Base-by-base conservation (phyloP, 176 grass and related monocot species). In the Zoysia pacifica region DNA sequence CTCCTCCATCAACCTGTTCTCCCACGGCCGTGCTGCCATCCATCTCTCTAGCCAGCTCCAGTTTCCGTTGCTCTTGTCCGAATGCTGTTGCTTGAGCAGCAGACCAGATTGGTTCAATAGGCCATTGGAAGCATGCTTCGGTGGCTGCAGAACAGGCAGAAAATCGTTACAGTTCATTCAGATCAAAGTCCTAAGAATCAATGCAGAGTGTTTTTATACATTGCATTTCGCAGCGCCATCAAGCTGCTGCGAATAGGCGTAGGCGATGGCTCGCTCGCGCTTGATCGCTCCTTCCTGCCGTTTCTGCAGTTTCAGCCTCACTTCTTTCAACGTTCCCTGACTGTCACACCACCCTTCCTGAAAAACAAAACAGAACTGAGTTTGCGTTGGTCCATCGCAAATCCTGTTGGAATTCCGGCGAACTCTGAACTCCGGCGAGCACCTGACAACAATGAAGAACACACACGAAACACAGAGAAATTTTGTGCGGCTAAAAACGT, bases 271-370 rank as follows among this genome's bases (percentile, higher is more conserved):
- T 7, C 96, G 74, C 82, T 95, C 92, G 1, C 96, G 89, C 86
- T 89, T 99, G 48, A 93, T 93, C 8, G 88, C 92, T 13, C 92
- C 96, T n/a, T 93, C 80, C 83, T 95, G 92, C 55, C 93, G 69
- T 86, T 91, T 89, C 76, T 99, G 96, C 37, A 99, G 76, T 71
- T 95, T 99, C 37, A 90, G 72, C 48, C 86, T 93, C 70, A 99
- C 85, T 50, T 93, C 88, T 39, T 99, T 92, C 3, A 99, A 18
- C 13, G 90, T 95, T 15, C 90, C 82, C 50, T 85, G 93, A 48
- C 90, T 95, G 59, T 99, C 96, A 59, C 96, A 99, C 96, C 96
- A 99, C 72, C 96, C 96, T 81, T 93, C 96, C 93, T 97, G 81
- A 73, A 86, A 82, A 47, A 53, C 9, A 4, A 38, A 2, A 75